Evolutionary conservation across 345 rosid genomes (phyloP).

Genomic region (Sonneratia caseolaris): DNA sequence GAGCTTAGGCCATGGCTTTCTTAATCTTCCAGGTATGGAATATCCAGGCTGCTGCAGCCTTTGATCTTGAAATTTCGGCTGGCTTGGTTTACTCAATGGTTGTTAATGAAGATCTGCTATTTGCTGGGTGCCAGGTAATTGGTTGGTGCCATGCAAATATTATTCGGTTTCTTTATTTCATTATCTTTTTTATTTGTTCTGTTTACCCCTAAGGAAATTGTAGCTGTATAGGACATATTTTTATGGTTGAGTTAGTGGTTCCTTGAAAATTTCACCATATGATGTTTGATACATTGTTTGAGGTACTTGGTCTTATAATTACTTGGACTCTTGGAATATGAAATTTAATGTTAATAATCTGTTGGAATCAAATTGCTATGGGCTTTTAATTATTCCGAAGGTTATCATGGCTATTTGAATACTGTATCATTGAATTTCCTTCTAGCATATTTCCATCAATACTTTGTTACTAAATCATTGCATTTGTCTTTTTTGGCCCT

Average conservation of each 20-base stretch:
- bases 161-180: background rate
- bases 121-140: slow-evolving; percentile 54
- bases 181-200: background rate
- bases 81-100: slow-evolving; percentile 43
- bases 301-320: background rate
- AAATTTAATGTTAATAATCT: background rate
- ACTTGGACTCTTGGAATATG: background rate
- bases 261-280: background rate
- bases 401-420: background rate
- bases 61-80: slow-evolving; percentile 27
- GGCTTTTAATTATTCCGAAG: background rate
- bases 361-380: background rate
- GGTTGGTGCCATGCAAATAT: background rate
- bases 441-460: background rate
- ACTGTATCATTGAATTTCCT: background rate
- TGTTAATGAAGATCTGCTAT: slow-evolving; percentile 31
- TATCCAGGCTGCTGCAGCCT: slow-evolving; percentile 22
- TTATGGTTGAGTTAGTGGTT: too few relatives aligned
- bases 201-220: too few relatives aligned
- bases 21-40: slow-evolving; percentile 38
- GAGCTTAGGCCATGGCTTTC: background rate
- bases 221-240: background rate
- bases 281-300: background rate
- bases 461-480: too few relatives aligned
- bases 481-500: background rate